These are phyloP conservation scores for Trypanosomatidae sp. DNA, from an alignment of 208 protist genomes.

Conservation along the genomic window DNA sequence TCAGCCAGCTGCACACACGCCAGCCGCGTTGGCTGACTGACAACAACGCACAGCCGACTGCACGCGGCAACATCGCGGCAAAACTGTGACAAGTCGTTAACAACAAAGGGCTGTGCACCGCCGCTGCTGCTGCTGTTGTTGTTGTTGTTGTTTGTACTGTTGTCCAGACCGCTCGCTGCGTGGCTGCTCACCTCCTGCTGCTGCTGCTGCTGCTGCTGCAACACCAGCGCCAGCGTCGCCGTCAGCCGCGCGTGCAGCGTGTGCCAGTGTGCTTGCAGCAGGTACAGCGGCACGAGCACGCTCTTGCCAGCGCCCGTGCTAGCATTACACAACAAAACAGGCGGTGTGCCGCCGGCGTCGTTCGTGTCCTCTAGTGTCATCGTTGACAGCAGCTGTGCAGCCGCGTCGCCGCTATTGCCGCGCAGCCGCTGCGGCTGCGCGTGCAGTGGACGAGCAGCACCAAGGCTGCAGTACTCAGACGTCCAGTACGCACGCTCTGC, in stretches of 20 bases:
- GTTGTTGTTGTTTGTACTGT: neutral
- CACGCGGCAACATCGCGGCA: constrained; percentile 15
- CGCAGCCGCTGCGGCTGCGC: neutral
- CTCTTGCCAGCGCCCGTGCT: constrained; percentile 64
- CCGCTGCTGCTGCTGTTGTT: constrained; percentile 1
- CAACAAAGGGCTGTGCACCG: constrained; percentile 1
- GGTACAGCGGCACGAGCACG: constrained; percentile 44
- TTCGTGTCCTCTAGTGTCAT: no score
- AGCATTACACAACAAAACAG: constrained; percentile 37
- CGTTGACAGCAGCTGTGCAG: neutral
- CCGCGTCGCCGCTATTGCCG: neutral
- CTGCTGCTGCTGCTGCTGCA: neutral
- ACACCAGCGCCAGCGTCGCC: constrained; percentile 7
- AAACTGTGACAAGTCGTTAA: constrained; percentile 14
- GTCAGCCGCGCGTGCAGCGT: constrained; percentile 13
- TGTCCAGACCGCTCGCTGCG: neutral
- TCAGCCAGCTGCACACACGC: constrained; percentile 48
- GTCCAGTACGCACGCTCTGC: constrained; percentile 17
- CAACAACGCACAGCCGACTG: constrained; percentile 55
- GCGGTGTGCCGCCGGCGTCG: neutral
- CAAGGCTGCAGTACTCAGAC: constrained; percentile 1
- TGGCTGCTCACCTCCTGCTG: neutral
- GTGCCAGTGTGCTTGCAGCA: constrained; percentile 56
- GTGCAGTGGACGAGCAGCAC: constrained; percentile 14
- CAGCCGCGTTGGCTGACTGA: constrained; percentile 67